Conservation (phyloP, 1,284 basidiomycete genomes). For the Heterobasidion occidentale region DNA sequence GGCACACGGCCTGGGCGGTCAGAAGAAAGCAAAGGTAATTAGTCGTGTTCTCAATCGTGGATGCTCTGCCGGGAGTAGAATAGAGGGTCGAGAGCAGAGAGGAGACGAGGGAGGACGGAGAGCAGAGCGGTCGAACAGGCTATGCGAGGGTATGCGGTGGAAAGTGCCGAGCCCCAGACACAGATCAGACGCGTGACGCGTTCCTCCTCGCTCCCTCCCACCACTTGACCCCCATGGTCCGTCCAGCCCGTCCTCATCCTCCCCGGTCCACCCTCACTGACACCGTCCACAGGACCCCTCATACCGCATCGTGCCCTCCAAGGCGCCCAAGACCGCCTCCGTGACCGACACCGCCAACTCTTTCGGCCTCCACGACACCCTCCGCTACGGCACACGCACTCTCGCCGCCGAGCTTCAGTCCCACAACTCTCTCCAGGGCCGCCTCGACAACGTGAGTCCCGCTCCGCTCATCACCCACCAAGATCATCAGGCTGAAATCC, state of each 20-base stretch:
- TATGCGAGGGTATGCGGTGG: not conserved
- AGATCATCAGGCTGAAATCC: not conserved
- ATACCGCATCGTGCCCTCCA: constrained; percentile 57
- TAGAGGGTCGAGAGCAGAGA: not conserved
- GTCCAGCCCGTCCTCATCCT: not conserved
- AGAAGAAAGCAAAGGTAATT: no score
- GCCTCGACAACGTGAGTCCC: constrained; percentile 61
- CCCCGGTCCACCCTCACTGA: not conserved
- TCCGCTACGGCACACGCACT: constrained; percentile 69
- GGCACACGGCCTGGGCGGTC: no score
- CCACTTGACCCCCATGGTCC: constrained; percentile 9
- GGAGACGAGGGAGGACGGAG: not conserved
- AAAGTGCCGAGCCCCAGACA: not conserved
- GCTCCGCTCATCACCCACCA: not conserved
- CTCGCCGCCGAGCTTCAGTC: constrained; percentile 64
- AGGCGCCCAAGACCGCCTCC: constrained; percentile 51
- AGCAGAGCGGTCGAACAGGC: not conserved
- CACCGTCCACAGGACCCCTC: constrained; percentile 44
- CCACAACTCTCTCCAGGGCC: constrained; percentile 45
- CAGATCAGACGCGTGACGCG: not conserved
- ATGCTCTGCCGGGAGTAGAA: not conserved
- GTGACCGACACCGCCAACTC: constrained; percentile 61
- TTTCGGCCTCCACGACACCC: constrained; percentile 73
- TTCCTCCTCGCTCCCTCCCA: not conserved
- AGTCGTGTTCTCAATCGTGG: no score